Base-by-base conservation (phyloP, 1,284 basidiomycete genomes). In the Marasmius tenuissimus region DNA sequence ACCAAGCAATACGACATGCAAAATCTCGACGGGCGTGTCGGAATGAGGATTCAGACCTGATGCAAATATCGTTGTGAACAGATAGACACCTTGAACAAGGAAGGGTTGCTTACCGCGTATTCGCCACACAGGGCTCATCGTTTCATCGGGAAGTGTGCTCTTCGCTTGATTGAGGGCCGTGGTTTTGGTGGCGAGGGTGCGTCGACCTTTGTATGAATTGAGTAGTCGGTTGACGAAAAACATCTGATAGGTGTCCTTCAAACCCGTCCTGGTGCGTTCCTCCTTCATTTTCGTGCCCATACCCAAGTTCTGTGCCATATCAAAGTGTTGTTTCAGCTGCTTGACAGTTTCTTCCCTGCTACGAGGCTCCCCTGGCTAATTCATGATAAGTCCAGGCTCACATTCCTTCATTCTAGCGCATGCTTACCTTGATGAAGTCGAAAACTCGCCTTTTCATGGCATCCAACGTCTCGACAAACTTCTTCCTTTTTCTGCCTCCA, bases 1-100 rank as follows among this genome's bases (percentile, higher is more conserved):
- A 0, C 77, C 75, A 2, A 79, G 70, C 0, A 78, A 65, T n/a
- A 78, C 66, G 2, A 74, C 70, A 64, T 78, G 77, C 0, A 78
- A 62, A 11, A 77, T 72, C 51, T 78, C 72, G 4, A 76, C 70
- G 0, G 75, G 76, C 0, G 73, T 77, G 58, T 78, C 76, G 18
- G 54, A 60, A 59, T 78, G 75, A 0, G 75, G 73, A 66, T 78
- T 71, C 2, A 76, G 63, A 5, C 68, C 73, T 73, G n/a, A n/a
- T n/a, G n/a, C n/a, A n/a, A n/a, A n/a, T n/a, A n/a, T n/a, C n/a
- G n/a, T n/a, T n/a, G n/a, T n/a, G n/a, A n/a, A n/a, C n/a, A n/a
- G n/a, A n/a, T n/a, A n/a, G n/a, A n/a, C n/a, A n/a, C n/a, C n/a
- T n/a, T n/a, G n/a, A n/a, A n/a, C n/a, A n/a, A n/a, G n/a, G n/a